A percentile compares a stretch with the other conserved stretches of the same genome.
Evolutionary conservation across 2,329 filamentous ascomycete species (phyloP).

Genomic region (Beauveria sp.): DNA sequence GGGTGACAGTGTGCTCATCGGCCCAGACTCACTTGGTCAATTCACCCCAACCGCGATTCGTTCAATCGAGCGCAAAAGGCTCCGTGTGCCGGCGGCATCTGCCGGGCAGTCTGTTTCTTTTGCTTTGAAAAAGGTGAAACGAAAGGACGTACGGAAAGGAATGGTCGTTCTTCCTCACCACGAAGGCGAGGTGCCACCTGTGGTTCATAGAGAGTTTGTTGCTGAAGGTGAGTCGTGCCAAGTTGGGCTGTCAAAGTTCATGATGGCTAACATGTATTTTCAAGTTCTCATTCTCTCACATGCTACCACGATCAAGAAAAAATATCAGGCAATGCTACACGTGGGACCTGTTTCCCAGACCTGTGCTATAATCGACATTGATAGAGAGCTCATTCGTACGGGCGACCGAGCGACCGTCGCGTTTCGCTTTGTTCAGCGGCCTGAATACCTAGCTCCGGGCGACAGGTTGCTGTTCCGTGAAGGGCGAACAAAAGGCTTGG

Average conservation of each 20-base stretch:
- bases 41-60: conserved; percentile 82
- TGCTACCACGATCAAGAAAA: conserved; percentile 92
- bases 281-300: conserved; percentile 87
- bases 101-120: conserved; percentile 92
- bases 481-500: conserved; percentile 87
- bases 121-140: conserved; percentile 75
- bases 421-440: conserved; percentile 88
- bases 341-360: conserved; percentile 93
- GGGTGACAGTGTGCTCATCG: conserved; percentile 83
- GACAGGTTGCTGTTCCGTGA: conserved; percentile 90
- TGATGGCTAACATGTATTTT: not conserved
- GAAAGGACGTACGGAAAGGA: conserved; percentile 92
- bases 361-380: conserved; percentile 94
- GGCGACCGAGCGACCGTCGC: conserved; percentile 91
- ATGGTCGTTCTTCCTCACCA: conserved; percentile 91
- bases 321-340: conserved; percentile 97
- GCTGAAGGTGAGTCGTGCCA: conserved; percentile 55
- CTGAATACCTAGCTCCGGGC: conserved; percentile 83
- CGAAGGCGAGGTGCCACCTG: conserved; percentile 62
- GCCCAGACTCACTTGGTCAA: conserved; percentile 83
- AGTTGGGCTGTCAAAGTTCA: not conserved
- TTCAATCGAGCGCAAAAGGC: conserved; percentile 90
- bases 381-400: conserved; percentile 89
- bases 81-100: conserved; percentile 76
- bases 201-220: conserved; percentile 68